Percentiles rank a stretch among this genome's conserved stretches.
Evolutionary conservation across 148 eudicot genomes (phyloP).

Genomic region (Dysphania ambrosioides): DNA sequence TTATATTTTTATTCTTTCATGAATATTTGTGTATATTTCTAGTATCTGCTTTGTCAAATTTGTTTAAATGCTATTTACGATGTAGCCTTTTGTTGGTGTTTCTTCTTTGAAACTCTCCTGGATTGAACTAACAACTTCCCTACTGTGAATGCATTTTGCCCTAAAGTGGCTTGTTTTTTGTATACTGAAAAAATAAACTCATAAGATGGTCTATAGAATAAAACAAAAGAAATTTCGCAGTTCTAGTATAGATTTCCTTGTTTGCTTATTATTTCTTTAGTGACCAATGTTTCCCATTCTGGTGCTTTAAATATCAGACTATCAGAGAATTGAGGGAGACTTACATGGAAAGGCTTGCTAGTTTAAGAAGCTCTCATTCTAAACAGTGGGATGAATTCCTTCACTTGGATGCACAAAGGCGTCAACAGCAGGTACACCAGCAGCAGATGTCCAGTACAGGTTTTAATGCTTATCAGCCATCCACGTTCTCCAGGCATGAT

Average conservation of each 20-base stretch:
- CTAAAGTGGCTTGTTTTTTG: neutral
- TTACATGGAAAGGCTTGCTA: conserved; percentile 50
- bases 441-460: conserved; percentile 50
- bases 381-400: conserved; percentile 89
- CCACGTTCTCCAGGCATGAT: conserved; percentile 51
- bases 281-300: conserved; percentile 3
- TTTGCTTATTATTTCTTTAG: neutral
- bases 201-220: no score
- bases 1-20: no score
- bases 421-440: conserved; percentile 42
- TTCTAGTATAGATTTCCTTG: no score
- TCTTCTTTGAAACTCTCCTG: no score
- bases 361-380: conserved; percentile 54
- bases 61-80: neutral
- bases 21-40: neutral
- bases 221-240: no score
- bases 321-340: conserved; percentile 61
- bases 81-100: neutral
- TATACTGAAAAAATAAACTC: neutral
- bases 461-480: conserved; percentile 56
- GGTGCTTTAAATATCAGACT: conserved; percentile 39
- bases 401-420: conserved; percentile 52
- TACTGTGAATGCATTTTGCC: no score
- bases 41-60: neutral
- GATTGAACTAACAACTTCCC: neutral